Conservation (phyloP, 192 early-diverging fungal genomes). For the Coemansia sp. region DNA sequence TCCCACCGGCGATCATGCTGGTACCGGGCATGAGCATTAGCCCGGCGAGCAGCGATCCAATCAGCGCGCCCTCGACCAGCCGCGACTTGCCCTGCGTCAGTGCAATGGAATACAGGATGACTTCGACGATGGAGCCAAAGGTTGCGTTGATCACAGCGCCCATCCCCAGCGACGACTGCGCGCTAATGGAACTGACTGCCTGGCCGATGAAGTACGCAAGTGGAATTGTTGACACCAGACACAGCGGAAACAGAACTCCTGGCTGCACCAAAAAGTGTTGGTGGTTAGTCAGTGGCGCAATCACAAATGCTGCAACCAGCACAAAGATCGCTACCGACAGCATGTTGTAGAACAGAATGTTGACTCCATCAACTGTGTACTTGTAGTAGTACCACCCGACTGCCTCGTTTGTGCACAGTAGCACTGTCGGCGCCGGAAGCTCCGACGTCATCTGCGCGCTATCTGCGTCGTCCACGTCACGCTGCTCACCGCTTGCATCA, state of each 20-base stretch:
- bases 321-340: slow-evolving; percentile 80
- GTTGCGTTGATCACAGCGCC: slow-evolving; percentile 97
- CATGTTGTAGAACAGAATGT: slow-evolving; percentile 95
- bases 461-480: neutral
- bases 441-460: slow-evolving; percentile 5
- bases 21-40: slow-evolving; percentile 89
- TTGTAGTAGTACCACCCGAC: slow-evolving; percentile 95
- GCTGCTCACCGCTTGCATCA: neutral
- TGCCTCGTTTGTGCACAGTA: slow-evolving; percentile 87
- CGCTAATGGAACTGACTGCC: slow-evolving; percentile 95
- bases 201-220: slow-evolving; percentile 96
- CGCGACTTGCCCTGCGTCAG: slow-evolving; percentile 81
- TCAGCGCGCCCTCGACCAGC: slow-evolving; percentile 88
- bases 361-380: slow-evolving; percentile 94
- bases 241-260: slow-evolving; percentile 65
- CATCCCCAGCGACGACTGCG: slow-evolving; percentile 87
- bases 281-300: slow-evolving; percentile 57
- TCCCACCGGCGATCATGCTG: slow-evolving; percentile 89
- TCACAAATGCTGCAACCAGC: slow-evolving; percentile 75
- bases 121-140: slow-evolving; percentile 95
- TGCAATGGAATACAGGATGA: slow-evolving; percentile 89
- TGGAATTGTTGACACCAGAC: slow-evolving; percentile 82
- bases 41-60: slow-evolving; percentile 88
- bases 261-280: slow-evolving; percentile 58
- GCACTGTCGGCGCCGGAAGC: slow-evolving; percentile 55